Evolutionary conservation across 2,329 filamentous ascomycete species (phyloP).

Genomic region (Cercospora zeina): DNA sequence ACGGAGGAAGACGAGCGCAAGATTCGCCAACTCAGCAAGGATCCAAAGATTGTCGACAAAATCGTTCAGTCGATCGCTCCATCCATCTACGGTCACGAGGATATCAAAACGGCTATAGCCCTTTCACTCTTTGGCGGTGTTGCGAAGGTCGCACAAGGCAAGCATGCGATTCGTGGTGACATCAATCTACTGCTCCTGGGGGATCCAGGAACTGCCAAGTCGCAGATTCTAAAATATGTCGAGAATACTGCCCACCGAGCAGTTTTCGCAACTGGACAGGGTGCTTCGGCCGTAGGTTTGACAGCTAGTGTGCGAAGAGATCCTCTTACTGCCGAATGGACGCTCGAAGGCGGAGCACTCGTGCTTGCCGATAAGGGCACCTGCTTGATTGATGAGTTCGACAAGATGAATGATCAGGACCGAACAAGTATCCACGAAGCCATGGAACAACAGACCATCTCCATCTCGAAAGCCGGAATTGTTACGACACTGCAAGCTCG

Average conservation of each 20-base stretch:
- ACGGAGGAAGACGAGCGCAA: slow-evolving; percentile 92
- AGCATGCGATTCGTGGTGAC: slow-evolving; percentile 88
- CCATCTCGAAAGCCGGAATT: slow-evolving; percentile 97
- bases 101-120: slow-evolving; percentile 96
- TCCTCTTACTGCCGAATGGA: slow-evolving; percentile 95
- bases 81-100: slow-evolving; percentile 93
- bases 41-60: slow-evolving; percentile 89
- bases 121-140: slow-evolving; percentile 94
- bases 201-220: slow-evolving; percentile 97
- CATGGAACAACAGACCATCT: slow-evolving; percentile 99
- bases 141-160: slow-evolving; percentile 83
- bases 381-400: slow-evolving; percentile 96
- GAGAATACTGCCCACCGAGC: slow-evolving; percentile 96
- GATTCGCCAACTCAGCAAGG: slow-evolving; percentile 83
- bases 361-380: slow-evolving; percentile 94
- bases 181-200: slow-evolving; percentile 97
- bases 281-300: slow-evolving; percentile 94
- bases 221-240: slow-evolving; percentile 93
- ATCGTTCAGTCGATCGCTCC: slow-evolving; percentile 91
- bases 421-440: slow-evolving; percentile 98
- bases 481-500: slow-evolving; percentile 95
- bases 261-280: slow-evolving; percentile 96
- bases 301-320: slow-evolving; percentile 95
- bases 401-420: slow-evolving; percentile 99
- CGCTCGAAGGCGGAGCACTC: slow-evolving; percentile 89